Conservation (phyloP, 2,329 filamentous ascomycete genomes). For the Celoporthe dispersa region DNA sequence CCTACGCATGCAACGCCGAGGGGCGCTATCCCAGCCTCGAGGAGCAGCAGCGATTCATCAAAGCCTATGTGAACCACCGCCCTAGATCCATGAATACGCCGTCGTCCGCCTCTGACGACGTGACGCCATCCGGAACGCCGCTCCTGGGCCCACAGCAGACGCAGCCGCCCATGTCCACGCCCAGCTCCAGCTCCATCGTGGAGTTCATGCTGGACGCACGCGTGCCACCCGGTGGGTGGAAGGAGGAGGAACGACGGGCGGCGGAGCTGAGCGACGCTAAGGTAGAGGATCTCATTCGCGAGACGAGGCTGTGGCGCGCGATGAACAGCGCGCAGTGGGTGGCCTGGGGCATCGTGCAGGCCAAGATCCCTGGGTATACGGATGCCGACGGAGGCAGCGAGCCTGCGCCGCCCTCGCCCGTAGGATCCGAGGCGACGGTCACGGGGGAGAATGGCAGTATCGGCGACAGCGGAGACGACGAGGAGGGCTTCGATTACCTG, state of each 20-base stretch:
- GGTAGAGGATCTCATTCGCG: conserved; percentile 72
- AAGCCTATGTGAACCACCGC: conserved; percentile 83
- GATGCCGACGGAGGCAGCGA: conserved; percentile 51
- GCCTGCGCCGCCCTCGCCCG: conserved; percentile 31
- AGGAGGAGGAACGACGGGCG: conserved; percentile 64
- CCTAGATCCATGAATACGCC: conserved; percentile 56
- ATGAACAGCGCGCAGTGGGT: conserved; percentile 92
- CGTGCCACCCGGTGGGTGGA: conserved; percentile 58
- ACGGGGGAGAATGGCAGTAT: conserved; percentile 31
- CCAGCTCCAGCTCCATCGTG: conserved; percentile 54
- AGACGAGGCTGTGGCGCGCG: conserved; percentile 83
- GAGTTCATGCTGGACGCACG: conserved; percentile 85
- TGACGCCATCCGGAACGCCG: conserved; percentile 50
- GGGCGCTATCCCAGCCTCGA: conserved; percentile 82
- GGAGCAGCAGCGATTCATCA: conserved; percentile 84
- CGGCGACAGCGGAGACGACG: conserved; percentile 55
- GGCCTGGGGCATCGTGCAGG: conserved; percentile 95
- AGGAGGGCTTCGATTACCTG: conserved; percentile 90
- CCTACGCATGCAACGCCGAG: conserved; percentile 70
- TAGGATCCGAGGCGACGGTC: conserved; percentile 33
- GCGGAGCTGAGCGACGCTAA: conserved; percentile 70
- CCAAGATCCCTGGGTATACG: conserved; percentile 74
- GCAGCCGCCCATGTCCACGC: conserved; percentile 39
- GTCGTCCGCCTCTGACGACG: conserved; percentile 45
- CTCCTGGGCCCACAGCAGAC: conserved; percentile 35